These are phyloP conservation scores for Cyclocybe cylindracea DNA, from an alignment of 768 basidiomycete species.

Conservation along the genomic window DNA sequence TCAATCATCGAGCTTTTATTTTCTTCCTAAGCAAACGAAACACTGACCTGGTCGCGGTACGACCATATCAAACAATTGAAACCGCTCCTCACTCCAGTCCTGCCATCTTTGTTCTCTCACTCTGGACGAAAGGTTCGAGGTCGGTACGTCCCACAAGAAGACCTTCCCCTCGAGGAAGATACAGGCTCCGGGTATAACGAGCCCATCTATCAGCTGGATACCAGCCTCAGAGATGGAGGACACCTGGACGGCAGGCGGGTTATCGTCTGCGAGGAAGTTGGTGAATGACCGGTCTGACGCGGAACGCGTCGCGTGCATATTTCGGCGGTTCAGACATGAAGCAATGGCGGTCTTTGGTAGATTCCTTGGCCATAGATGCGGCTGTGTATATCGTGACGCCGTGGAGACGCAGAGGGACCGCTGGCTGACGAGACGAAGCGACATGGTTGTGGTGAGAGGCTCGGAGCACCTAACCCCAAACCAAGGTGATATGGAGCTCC, in stretches of 20 bases:
- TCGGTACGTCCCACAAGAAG: conserved; percentile 87
- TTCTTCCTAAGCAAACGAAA: conserved; percentile 2
- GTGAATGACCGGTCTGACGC: conserved; percentile 46
- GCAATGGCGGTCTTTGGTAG: not conserved
- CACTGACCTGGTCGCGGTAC: conserved; percentile 82
- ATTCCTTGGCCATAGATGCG: too few species aligned
- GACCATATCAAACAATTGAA: conserved; percentile 80
- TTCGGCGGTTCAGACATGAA: not conserved
- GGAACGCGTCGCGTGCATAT: conserved; percentile 17
- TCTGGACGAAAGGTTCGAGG: conserved; percentile 14
- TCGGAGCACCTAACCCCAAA: too few species aligned
- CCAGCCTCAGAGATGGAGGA: conserved; percentile 62
- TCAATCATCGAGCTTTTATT: not conserved
- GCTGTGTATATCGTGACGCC: too few species aligned
- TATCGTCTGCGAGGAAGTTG: conserved; percentile 74
- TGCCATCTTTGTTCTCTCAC: conserved; percentile 44
- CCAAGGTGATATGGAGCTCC: too few species aligned
- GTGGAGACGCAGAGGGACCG: too few species aligned
- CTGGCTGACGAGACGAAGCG: too few species aligned
- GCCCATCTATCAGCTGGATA: conserved; percentile 75
- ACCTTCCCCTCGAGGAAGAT: conserved; percentile 87
- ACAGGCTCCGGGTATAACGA: conserved; percentile 73
- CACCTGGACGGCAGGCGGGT: conserved; percentile 72
- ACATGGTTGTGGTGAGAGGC: too few species aligned
- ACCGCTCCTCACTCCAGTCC: conserved; percentile 73